A percentile compares a stretch with the other conserved stretches of the same genome.
Conservation (phyloP, 1,284 basidiomycete species). For the Neolentinus lepideus region DNA sequence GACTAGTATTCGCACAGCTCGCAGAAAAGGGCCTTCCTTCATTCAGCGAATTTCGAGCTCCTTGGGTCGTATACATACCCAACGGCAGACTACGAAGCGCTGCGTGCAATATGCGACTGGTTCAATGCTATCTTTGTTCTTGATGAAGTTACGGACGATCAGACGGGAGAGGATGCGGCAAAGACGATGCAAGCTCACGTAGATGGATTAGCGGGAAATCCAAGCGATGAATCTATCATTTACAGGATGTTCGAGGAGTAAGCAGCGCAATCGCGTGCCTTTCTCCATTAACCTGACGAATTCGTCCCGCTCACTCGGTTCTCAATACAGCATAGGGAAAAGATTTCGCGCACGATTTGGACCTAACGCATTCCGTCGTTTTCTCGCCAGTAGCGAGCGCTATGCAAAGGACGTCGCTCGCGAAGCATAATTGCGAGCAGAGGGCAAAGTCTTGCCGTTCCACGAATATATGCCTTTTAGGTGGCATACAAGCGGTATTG, state of each 20-base stretch:
- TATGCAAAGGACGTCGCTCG: background rate
- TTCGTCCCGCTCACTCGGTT: background rate
- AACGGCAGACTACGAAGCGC: background rate
- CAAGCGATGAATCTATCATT: background rate
- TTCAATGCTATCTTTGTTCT: background rate
- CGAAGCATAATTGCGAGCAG: background rate
- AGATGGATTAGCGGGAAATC: background rate
- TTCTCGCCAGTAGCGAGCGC: background rate
- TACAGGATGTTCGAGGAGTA: background rate
- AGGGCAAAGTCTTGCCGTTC: background rate
- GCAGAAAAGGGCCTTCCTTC: background rate
- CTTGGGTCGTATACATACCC: background rate
- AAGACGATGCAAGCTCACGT: background rate
- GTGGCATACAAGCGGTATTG: background rate
- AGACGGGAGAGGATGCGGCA: background rate
- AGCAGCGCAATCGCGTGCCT: no score
- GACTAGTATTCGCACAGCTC: background rate
- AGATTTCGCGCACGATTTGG: background rate
- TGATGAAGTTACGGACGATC: background rate
- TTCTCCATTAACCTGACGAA: background rate
- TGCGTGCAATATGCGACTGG: background rate
- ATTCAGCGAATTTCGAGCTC: background rate
- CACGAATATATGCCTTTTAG: background rate
- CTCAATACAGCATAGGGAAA: background rate
- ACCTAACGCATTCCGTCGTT: background rate